Conservation (phyloP, 441 rosid genomes). For the Erodium moschatum region DNA sequence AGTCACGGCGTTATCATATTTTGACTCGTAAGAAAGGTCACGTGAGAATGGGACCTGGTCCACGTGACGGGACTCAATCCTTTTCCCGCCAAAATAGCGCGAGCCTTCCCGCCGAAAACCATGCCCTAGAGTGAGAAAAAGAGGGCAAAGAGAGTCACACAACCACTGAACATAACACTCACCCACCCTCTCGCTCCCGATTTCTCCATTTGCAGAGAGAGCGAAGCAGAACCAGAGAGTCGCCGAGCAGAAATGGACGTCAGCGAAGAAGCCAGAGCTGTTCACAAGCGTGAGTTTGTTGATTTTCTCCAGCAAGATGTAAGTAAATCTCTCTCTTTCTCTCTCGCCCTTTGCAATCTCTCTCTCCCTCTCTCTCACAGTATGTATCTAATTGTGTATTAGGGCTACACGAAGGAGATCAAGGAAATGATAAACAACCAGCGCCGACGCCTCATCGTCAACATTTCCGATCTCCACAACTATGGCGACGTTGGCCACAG, state of each 20-base stretch:
- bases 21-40: too few relatives aligned
- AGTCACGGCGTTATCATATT: too few relatives aligned
- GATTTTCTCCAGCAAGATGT: conserved; percentile 74
- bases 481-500: conserved; percentile 58
- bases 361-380: background rate
- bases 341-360: background rate
- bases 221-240: background rate
- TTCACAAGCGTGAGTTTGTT: conserved; percentile 75
- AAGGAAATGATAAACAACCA: conserved; percentile 72
- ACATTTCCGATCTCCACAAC: conserved; percentile 78
- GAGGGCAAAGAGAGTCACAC: background rate
- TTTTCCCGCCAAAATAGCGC: background rate
- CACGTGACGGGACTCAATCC: background rate
- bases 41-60: background rate
- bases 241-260: conserved; percentile 38
- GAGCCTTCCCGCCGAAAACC: background rate
- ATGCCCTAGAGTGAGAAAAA: background rate
- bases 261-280: conserved; percentile 45
- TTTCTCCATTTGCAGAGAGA: background rate
- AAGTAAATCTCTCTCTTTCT: conserved; percentile 6
- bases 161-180: too few relatives aligned
- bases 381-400: conserved; percentile 9
- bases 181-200: background rate
- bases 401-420: conserved; percentile 79
- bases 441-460: conserved; percentile 81